Base-by-base conservation (phyloP, 176 grass and related monocot species). In the Paspalum vaginatum region DNA sequence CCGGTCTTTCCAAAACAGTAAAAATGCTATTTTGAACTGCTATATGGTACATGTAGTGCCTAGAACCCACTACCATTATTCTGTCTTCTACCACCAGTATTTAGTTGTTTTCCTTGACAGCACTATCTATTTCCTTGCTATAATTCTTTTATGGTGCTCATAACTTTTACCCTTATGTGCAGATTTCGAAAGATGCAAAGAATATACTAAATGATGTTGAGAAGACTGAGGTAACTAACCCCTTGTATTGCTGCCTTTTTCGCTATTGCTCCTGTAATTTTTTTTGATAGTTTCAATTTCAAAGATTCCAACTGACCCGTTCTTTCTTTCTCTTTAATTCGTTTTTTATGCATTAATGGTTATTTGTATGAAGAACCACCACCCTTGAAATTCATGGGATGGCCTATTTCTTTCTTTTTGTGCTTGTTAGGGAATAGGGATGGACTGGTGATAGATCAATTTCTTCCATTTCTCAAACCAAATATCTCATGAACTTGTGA, bases 141-240 rank as follows among this genome's bases (percentile, higher is more conserved):
- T 55, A 68, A 12, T 45, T 65, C 71, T 10, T 70, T 87, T 84
- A 73, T 66, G 48, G 47, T 72, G 50, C 63, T 40, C 39, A 72
- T 78, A 38, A 80, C 47, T 78, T 65, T 13, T 72, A 22, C 59
- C 21, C 37, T 44, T 70, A 60, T 80, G 26, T 81, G 20, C 80
- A 94, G 92, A 81, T 87, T 43, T 70, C 58, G 24, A 88, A 88
- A 87, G 73, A 77, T 62, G 86, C 79, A 78, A 86, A 81, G 32
- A 75, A 26, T 59, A 59, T 52, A 74, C 72, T 72, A 67, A 91
- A 87, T 75, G 83, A 94, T 64, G 64, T 49, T n/a, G 77, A 87
- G 70, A 91, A 81, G 76, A 72, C 65, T 42, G 92, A 91, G 86
- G 92, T 94, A 66, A 9, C 2, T 71, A 44, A 14, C 22, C n/a